Conservation (phyloP, 306 rosid genomes). For the Cucumis cinereus region DNA sequence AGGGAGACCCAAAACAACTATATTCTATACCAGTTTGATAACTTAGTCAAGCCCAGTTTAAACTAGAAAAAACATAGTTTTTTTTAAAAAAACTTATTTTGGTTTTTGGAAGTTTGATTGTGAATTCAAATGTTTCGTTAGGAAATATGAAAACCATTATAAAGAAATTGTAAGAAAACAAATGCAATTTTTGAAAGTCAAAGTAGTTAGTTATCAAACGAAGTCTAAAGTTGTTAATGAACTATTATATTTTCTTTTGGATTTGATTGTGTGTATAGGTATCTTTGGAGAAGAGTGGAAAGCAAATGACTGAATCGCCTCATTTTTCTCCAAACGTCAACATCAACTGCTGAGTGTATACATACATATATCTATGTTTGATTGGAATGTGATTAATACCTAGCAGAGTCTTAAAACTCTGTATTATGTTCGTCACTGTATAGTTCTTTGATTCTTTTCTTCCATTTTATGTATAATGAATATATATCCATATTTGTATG, state of each 20-base stretch:
- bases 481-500: neutral
- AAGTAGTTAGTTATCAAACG: no score
- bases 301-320: conserved; percentile 18
- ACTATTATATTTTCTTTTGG: conserved; percentile 5
- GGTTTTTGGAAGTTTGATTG: no score
- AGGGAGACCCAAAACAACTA: no score
- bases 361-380: neutral
- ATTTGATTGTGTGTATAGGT: conserved; percentile 38
- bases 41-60: no score
- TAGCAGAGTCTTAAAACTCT: neutral
- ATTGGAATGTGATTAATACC: neutral
- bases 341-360: conserved; percentile 4
- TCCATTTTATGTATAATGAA: neutral
- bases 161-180: no score
- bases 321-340: conserved; percentile 12
- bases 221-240: neutral
- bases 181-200: no score
- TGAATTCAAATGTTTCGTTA: neutral
- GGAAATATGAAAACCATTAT: no score
- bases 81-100: no score
- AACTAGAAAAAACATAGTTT: no score
- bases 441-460: neutral
- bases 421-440: neutral
- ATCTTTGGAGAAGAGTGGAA: conserved; percentile 53
- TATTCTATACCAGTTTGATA: no score